A percentile compares a stretch with the other conserved stretches of the same genome.
phyloP scores from a whole-genome alignment of 2,329 filamentous ascomycete species.

The Geosmithia putterillii region DNA sequence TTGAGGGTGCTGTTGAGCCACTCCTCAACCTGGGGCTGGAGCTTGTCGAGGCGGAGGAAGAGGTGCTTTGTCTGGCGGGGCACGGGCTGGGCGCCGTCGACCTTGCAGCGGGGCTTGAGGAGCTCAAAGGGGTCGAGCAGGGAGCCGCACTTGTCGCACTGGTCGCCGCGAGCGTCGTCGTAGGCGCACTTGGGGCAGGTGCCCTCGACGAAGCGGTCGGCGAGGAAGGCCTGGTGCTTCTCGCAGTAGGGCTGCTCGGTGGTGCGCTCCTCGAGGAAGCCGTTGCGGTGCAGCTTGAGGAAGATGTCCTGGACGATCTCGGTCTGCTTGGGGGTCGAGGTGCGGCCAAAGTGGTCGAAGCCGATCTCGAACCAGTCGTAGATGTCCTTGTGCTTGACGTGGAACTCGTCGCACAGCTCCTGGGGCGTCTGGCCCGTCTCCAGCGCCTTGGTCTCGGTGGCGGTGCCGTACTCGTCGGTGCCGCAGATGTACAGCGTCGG shows the following conservation, averaged over 20 bases:
- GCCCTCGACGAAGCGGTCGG: constrained; percentile 78
- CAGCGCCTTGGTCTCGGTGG: constrained; percentile 89
- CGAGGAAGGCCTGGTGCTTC: constrained; percentile 61
- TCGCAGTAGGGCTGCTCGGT: constrained; percentile 89
- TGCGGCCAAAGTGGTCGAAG: constrained; percentile 92
- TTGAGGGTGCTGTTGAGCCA: constrained; percentile 67
- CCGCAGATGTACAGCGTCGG: constrained; percentile 80
- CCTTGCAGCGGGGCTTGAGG: constrained; percentile 81
- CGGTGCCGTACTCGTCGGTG: constrained; percentile 88
- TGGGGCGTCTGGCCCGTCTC: constrained; percentile 75
- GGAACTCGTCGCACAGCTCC: constrained; percentile 85
- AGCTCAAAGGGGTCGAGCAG: constrained; percentile 63
- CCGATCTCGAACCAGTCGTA: constrained; percentile 95
- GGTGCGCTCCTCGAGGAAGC: constrained; percentile 74
- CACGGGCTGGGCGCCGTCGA: constrained; percentile 73
- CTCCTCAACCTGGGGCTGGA: constrained; percentile 62
- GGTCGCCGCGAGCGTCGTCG: constrained; percentile 58
- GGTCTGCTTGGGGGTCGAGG: constrained; percentile 79
- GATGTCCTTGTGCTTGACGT: constrained; percentile 76
- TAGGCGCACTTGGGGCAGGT: constrained; percentile 65
- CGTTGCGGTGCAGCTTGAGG: constrained; percentile 73
- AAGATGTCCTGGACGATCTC: constrained; percentile 91
- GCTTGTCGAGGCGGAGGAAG: constrained; percentile 74
- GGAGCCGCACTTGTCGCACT: constrained; percentile 64
- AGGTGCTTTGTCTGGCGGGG: constrained; percentile 79